Percentiles rank a stretch among this genome's conserved stretches.
phyloP scores from a whole-genome alignment of 2,329 filamentous ascomycete genomes.

The Fusarium xyrophilum region DNA sequence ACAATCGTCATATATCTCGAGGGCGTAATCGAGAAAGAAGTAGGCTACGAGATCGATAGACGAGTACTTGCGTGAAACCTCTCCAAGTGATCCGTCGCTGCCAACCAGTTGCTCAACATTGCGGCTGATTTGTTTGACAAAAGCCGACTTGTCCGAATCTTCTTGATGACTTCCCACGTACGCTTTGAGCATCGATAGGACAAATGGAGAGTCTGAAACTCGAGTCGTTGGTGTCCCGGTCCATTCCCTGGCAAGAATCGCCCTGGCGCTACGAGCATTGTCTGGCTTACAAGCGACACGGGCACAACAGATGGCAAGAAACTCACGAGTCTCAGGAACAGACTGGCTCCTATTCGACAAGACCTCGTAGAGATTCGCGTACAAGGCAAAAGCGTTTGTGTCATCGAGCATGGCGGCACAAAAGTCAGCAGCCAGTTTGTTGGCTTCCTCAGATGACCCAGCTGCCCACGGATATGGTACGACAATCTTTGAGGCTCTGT shows the following conservation, averaged over 20 bases:
- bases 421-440: constrained; percentile 40
- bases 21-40: constrained; percentile 28
- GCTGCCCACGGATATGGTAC: constrained; percentile 28
- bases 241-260: constrained; percentile 18
- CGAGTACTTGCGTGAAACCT: constrained; percentile 19
- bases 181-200: constrained; percentile 31
- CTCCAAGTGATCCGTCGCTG: constrained; percentile 6
- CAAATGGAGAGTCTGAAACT: constrained; percentile 10
- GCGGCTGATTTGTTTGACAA: constrained; percentile 4
- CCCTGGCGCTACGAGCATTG: constrained; percentile 21
- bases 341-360: neutral
- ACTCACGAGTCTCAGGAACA: constrained; percentile 1
- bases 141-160: neutral
- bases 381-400: constrained; percentile 35
- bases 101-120: constrained; percentile 14
- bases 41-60: constrained; percentile 36
- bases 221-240: neutral
- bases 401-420: constrained; percentile 38
- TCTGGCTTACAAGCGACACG: constrained; percentile 31
- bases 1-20: constrained; percentile 32
- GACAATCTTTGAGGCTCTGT: neutral
- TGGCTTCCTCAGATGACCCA: constrained; percentile 20
- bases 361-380: constrained; percentile 18
- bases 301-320: constrained; percentile 30
- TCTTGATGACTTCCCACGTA: constrained; percentile 25